Evolutionary conservation across 768 basidiomycete species (phyloP).

Genomic region (Mycena capillaripes): DNA sequence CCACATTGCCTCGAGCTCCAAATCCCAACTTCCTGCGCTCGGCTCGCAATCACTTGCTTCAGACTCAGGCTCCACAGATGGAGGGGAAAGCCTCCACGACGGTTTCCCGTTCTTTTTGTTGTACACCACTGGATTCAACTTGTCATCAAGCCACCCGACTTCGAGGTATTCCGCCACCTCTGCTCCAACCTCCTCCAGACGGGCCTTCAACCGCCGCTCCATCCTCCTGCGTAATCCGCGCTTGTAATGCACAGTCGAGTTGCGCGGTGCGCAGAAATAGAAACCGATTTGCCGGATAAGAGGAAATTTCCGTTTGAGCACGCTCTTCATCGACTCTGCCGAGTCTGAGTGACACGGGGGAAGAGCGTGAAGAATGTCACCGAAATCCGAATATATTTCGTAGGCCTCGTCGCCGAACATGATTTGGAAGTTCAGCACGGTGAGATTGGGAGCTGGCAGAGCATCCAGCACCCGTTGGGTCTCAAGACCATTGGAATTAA

Average conservation of each 20-base stretch:
- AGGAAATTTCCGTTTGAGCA: not conserved
- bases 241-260: conserved; percentile 8
- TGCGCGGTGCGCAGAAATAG: not conserved
- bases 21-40: not conserved
- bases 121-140: conserved; percentile 1
- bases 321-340: conserved; percentile 3
- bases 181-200: not conserved
- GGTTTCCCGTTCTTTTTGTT: conserved; percentile 14
- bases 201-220: conserved; percentile 12
- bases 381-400: not conserved
- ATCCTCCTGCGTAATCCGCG: conserved; percentile 10
- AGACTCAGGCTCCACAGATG: not conserved
- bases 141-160: conserved; percentile 6
- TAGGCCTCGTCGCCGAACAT: not conserved
- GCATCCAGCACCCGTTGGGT: not conserved
- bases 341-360: not conserved
- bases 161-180: conserved; percentile 15
- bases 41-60: conserved; percentile 18
- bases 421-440: not conserved
- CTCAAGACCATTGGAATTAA: too few species aligned
- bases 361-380: not conserved
- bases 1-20: too few species aligned
- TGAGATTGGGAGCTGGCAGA: conserved; percentile 10
- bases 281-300: not conserved
- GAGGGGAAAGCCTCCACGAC: not conserved